Conservation (phyloP, 257 asterid genomes). For the Ocimum tenuiflorum region DNA sequence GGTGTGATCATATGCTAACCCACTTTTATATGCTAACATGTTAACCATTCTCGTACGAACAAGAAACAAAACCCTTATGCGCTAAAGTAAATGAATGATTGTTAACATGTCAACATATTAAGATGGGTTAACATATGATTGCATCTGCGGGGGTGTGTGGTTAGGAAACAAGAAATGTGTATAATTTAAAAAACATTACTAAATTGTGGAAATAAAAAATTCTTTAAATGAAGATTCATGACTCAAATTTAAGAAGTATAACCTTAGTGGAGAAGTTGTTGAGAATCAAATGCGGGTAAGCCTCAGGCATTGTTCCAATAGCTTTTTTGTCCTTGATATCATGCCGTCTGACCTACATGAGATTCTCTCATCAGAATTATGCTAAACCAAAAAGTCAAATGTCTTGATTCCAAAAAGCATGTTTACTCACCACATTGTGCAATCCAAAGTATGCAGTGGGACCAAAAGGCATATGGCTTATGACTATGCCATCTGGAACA, state of each 20-base stretch:
- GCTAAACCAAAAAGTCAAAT: neutral
- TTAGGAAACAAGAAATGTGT: too few species aligned
- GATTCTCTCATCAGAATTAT: slow-evolving; percentile 10
- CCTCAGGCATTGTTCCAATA: slow-evolving; percentile 87
- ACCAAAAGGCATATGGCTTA: slow-evolving; percentile 92
- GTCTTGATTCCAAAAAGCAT: neutral
- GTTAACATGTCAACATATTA: too few species aligned
- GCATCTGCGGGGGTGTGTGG: too few species aligned
- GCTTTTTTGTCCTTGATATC: slow-evolving; percentile 83
- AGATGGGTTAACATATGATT: too few species aligned
- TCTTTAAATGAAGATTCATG: neutral
- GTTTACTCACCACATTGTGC: slow-evolving; percentile 78
- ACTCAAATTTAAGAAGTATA: neutral
- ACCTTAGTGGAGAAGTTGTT: slow-evolving; percentile 74
- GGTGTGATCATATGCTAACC: too few species aligned
- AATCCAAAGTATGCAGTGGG: slow-evolving; percentile 93
- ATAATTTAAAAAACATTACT: too few species aligned
- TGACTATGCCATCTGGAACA: slow-evolving; percentile 77
- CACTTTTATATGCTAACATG: too few species aligned
- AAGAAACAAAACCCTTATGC: too few species aligned
- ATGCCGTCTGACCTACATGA: slow-evolving; percentile 78
- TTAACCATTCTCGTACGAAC: too few species aligned
- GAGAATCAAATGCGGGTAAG: slow-evolving; percentile 80
- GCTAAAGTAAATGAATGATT: too few species aligned
- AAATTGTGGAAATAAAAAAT: neutral